Evolutionary conservation across 371 early-diverging fungal genomes (phyloP), one percentile per base, ranked within the genome.

Genomic region (Rhizopus stolonifer): DNA sequence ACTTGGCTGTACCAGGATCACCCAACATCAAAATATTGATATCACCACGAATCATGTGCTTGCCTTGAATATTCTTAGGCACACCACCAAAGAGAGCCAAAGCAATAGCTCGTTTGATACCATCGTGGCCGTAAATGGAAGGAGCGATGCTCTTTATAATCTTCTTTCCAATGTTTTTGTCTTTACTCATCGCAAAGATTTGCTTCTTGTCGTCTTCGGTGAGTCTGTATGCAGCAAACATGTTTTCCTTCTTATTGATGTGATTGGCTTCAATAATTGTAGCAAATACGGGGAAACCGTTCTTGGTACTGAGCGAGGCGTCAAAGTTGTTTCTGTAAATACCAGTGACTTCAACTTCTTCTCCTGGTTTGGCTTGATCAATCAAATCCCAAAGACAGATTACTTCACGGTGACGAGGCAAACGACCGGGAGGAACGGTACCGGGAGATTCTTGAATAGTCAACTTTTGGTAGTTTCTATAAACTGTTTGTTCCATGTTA

Each of bases 1-100:
- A 95, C 67, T 99, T 99, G 34, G 99, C 99, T 10, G 96, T 97
- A 62, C 99, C 99, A 7, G 99, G 99, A 73, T 99, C 99, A 61
- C 99, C 99, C 54, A 99, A 74, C 66, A 99, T 82, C 29, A 99
- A 80, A 31, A 99, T 92, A 69, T 99, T 99, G 64, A 99, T 99
- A 70, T 99, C 99, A 39, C 99, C 99, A 74, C 99, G 88, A 24
- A 98, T 87, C 19, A 88, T 79, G 67, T 96, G 96, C 71, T 96
- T 96, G 34, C 88, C 91, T 53, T 91, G 84, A 21, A 92, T 86
- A 60, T 94, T 88, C 74, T 99, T 99, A 47, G 92, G 81, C 2
- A 93, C 93, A 53, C 99, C 99, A 53, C 99, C 96, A 82, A 99
- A 98, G 74, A 99, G 77, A 11, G 95, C 82, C n/a, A 99, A 76